A percentile compares a stretch with the other conserved stretches of the same genome.
These are phyloP conservation scores for Helianthus tuberosus DNA, from an alignment of 129 eudicot genomes.

Conservation along the genomic window DNA sequence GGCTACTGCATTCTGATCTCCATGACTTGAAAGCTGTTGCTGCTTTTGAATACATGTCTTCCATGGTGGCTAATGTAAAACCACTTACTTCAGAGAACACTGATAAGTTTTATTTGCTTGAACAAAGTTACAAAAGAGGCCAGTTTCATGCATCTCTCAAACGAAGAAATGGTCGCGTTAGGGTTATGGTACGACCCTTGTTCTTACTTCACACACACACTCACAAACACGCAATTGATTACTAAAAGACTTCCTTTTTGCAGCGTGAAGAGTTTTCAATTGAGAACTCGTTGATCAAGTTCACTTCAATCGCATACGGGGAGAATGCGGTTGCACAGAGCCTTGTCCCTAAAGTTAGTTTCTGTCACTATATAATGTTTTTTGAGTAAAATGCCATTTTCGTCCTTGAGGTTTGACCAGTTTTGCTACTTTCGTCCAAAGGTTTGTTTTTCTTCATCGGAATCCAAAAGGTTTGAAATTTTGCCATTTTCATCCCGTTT, in stretches of 20 bases:
- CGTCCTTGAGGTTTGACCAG: too few relatives aligned
- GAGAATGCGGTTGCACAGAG: constrained; percentile 56
- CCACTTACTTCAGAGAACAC: constrained; percentile 45
- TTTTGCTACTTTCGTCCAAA: too few relatives aligned
- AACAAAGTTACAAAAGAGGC: constrained; percentile 64
- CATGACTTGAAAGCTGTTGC: constrained; percentile 57
- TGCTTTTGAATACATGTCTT: constrained; percentile 81
- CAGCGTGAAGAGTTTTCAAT: constrained; percentile 73
- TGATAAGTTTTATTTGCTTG: constrained; percentile 52
- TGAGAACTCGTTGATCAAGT: constrained; percentile 61
- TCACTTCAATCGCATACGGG: constrained; percentile 51
- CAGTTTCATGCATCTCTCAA: constrained; percentile 67
- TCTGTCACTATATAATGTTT: background rate
- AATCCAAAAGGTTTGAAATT: too few relatives aligned
- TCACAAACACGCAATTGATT: background rate
- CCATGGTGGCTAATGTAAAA: constrained; percentile 80
- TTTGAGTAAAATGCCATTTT: background rate
- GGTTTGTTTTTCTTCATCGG: too few relatives aligned
- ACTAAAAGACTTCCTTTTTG: constrained; percentile 10
- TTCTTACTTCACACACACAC: background rate
- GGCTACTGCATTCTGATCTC: constrained; percentile 79
- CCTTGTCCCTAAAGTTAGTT: constrained; percentile 91
- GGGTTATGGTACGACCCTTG: constrained; percentile 57
- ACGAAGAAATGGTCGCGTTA: constrained; percentile 92
- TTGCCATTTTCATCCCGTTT: too few relatives aligned